Base-by-base conservation (phyloP, 2,329 filamentous ascomycete genomes). In the Coniochaeta sp. region DNA sequence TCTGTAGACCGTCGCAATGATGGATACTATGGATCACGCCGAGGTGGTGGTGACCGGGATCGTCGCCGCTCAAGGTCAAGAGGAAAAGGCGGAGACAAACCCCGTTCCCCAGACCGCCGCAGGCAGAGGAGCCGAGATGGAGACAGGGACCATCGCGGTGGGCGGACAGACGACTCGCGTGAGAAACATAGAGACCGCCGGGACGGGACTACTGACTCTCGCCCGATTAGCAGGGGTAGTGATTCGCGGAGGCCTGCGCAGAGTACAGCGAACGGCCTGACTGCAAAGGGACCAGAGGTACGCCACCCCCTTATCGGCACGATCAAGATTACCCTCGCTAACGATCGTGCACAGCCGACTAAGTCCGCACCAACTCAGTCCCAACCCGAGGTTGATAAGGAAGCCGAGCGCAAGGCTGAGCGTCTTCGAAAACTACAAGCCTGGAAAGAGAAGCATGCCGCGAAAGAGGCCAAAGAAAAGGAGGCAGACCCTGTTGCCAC, bases 401-500 rank as follows among this genome's bases (percentile, higher is more conserved):
- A 91, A 66, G 87, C 86, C 49, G 88, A 92, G 67, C 78, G 87
- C 56, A 89, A 91, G 66, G 87, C 86, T 48, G 88, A 92, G 67
- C 78, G 88, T 56, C 76, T 91, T 40, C 89, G 89, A 26, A 91
- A 89, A 65, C 71, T 95, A 26, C 89, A 92, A 66, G 88, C 89
- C 52, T 96, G 91, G 91, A 96, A 96, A 71, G 87, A 90, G 69
- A 92, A 91, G 70, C 86, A 90, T 65, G 87, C 89, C 57, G 83
- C 84, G 64, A 85, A 86, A 59, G 85, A 86, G 60, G 80, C 79
- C 56, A 89, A 89, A 65, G 82, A 88, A 64, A 84, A 82, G 61
- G 81, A 87, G 60, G 77, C 84, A 42, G 82, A 82, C 50, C 75
- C 81, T 35, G 81, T 80, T 53, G 83, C 82, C 57, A 79, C 85